Percentiles rank a stretch among this genome's conserved stretches.
Conservation (phyloP, 2,329 filamentous ascomycete genomes). For the Orbilia javanica region DNA sequence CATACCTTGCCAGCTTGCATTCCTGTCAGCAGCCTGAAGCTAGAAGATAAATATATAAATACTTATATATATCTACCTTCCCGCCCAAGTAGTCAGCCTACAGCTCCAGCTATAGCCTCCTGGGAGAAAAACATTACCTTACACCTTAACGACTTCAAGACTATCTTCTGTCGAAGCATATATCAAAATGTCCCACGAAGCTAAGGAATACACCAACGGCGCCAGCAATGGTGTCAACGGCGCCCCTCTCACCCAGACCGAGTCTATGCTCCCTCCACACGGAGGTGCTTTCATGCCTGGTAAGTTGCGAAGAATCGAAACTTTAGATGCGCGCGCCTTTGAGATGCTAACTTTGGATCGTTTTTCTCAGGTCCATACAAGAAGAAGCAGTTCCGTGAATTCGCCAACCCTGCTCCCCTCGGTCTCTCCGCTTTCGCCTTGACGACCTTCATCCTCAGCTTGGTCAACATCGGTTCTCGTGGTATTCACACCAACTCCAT, state of each 20-base stretch:
- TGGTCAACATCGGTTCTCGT: slow-evolving; percentile 77
- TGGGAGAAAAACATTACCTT: slow-evolving; percentile 35
- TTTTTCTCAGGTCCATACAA: slow-evolving; percentile 68
- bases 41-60: slow-evolving; percentile 38
- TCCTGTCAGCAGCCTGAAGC: slow-evolving; percentile 38
- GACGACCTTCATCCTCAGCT: slow-evolving; percentile 83
- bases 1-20: slow-evolving; percentile 44
- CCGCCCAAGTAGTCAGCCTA: slow-evolving; percentile 22
- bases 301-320: slow-evolving; percentile 56
- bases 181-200: slow-evolving; percentile 41
- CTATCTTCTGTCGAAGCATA: slow-evolving; percentile 21
- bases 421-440: slow-evolving; percentile 83
- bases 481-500: slow-evolving; percentile 74
- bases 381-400: slow-evolving; percentile 75
- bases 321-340: neutral
- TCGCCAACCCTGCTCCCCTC: slow-evolving; percentile 83
- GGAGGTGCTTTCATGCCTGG: slow-evolving; percentile 81
- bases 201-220: slow-evolving; percentile 54
- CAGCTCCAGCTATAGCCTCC: slow-evolving; percentile 11
- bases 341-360: slow-evolving; percentile 16
- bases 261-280: slow-evolving; percentile 70
- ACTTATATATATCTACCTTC: slow-evolving; percentile 36
- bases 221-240: slow-evolving; percentile 29
- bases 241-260: slow-evolving; percentile 48
- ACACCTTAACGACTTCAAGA: slow-evolving; percentile 37